Base-by-base conservation (phyloP, 1,284 basidiomycete species). In the Pisolithus thermaeus region DNA sequence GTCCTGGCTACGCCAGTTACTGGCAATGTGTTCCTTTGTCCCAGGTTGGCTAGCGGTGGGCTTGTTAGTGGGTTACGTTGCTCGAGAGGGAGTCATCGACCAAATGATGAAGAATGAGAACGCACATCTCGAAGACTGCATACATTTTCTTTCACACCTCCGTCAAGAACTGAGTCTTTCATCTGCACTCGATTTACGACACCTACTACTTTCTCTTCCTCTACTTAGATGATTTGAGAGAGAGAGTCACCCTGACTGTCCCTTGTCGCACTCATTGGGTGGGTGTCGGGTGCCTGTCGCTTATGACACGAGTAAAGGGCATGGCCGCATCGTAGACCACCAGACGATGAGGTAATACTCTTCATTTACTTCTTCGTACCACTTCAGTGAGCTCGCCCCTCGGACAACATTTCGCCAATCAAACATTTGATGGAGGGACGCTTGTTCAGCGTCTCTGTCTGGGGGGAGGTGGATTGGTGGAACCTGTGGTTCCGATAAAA, bases 91-190 rank as follows among this genome's bases (percentile, higher is more conserved):
- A 69, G 51, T 18, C 27, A 22, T 23, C 25, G 59, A 49, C 52
- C 66, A 60, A 68, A 70, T 63, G 73, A 78, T 75, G 78, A 78
- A 72, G 60, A 62, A 8, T 71, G 60, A 72, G 71, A 69, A 59
- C 56, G 59, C 59, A 62, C 56, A 30, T 30, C 28, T 30, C 28
- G 28, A 30, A 9, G 28, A 30, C 28, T 42, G 23, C 22, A 2
- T 3, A 12, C 37, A 25, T 14, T 42, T 42, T 14, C n/a, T 42
- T 11, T 42, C 25, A 42, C 41, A 25, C 16, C 41, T 23, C 58
- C 56, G 54, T 60, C 55, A 56, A 55, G 50, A 59, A 55, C 58
- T 56, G 52, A 56, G 67, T 61, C 64, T 47, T 51, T 70, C 63
- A 71, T 71, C 69, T 68, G 54, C 66, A 64, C 59, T 59, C 59